A percentile compares a stretch with the other conserved stretches of the same genome.
phyloP scores from a whole-genome alignment of 2,329 filamentous ascomycete genomes.

The Cytospora leucostoma region DNA sequence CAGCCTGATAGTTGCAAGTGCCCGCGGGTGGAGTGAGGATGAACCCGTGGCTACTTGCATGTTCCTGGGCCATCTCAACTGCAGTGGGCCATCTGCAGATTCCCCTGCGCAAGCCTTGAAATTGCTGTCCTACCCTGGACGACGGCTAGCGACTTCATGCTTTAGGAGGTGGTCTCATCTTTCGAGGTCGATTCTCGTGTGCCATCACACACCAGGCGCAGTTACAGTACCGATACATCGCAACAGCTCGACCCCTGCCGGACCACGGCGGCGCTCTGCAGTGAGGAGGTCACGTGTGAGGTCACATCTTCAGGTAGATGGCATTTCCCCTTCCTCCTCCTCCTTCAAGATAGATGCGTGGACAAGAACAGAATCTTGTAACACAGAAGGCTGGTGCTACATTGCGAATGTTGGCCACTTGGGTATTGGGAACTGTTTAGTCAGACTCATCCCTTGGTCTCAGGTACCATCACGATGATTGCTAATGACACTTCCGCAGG shows the following conservation, averaged over 20 bases:
- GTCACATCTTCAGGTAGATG: not conserved
- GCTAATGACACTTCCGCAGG: constrained; percentile 14
- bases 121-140: constrained; percentile 19
- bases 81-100: not conserved
- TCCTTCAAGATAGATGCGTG: not conserved
- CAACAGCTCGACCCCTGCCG: not conserved
- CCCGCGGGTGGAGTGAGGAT: not conserved
- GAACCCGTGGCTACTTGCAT: constrained; percentile 3
- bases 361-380: not conserved
- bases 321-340: not conserved
- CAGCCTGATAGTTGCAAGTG: too few species aligned
- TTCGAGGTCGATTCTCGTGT: not conserved
- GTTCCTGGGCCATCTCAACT: not conserved
- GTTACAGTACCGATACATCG: not conserved
- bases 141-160: constrained; percentile 3
- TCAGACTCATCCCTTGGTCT: constrained; percentile 13
- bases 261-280: not conserved
- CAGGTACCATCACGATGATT: constrained; percentile 16
- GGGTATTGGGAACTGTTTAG: constrained; percentile 8
- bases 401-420: not conserved
- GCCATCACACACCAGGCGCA: too few species aligned
- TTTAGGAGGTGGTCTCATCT: not conserved
- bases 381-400: not conserved
- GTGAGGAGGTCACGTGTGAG: not conserved
- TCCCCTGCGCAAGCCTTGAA: constrained; percentile 20